Evolutionary conservation across 306 rosid genomes (phyloP).

Genomic region (cucumber (Cucumis sativus)): DNA sequence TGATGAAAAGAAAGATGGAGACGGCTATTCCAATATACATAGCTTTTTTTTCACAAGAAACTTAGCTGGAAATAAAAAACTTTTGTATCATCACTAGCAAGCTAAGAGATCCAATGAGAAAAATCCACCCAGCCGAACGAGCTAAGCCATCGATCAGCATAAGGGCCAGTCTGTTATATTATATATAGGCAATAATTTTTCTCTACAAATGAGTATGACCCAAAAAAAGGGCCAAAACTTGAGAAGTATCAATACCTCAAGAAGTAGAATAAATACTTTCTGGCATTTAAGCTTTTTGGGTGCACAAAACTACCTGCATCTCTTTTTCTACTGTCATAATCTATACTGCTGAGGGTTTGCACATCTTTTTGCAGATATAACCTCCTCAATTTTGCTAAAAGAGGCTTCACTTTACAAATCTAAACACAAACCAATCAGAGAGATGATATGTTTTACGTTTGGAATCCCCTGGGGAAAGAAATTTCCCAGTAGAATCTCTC

Average conservation of each 20-base stretch:
- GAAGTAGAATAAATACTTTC: not conserved
- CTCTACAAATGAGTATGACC: not conserved
- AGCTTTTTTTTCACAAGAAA: too few species aligned
- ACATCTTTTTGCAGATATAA: not conserved
- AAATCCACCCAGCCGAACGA: too few species aligned
- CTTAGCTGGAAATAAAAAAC: too few species aligned
- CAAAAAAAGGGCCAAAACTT: not conserved
- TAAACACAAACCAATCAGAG: not conserved
- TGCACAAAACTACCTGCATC: not conserved
- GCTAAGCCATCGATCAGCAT: not conserved
- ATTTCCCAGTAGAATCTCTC: not conserved
- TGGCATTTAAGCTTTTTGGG: not conserved
- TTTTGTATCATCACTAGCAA: too few species aligned
- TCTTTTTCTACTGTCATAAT: not conserved
- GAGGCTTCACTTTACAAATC: not conserved
- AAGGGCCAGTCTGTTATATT: not conserved
- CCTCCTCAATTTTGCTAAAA: not conserved
- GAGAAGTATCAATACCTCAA: not conserved
- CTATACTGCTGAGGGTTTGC: not conserved
- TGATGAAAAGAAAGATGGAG: too few species aligned
- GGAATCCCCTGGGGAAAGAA: not conserved
- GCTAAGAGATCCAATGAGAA: too few species aligned
- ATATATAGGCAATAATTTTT: not conserved
- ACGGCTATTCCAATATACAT: too few species aligned
- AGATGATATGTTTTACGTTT: not conserved